Evolutionary conservation across 495 filamentous ascomycete genomes (phyloP), one percentile per base, ranked within the genome.

Genomic region (Penicillium malachiteum): DNA sequence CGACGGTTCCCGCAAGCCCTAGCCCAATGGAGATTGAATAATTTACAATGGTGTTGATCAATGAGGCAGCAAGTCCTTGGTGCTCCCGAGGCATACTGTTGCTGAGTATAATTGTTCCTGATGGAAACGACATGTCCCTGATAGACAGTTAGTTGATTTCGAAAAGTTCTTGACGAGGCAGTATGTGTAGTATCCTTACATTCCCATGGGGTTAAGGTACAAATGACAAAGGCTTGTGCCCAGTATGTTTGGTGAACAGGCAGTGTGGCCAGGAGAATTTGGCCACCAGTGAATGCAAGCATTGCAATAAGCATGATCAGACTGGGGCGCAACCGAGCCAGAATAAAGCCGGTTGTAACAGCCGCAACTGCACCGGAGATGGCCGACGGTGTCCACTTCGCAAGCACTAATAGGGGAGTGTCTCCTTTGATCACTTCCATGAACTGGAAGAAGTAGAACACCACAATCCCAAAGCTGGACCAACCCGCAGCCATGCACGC

Each of bases 101-200:
- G 18, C 51, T 58, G 17, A 74, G 33, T 33, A 70, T 61, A 8
- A 70, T 42, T 9, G 62, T 68, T 6, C 52, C 65, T 5, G 67
- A 75, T 1, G 84, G 84, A 58, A 88, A 87, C 0, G 70, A 76
- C 63, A 85, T 80, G 60, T 89, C 84, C 78, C 86, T 87, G 1
- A 82, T 86, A 46, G 75, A 83, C 1, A 26, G 21, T 26, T 26
- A 26, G 21, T 26, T 26, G 1, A 26, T 26, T 26, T 26, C 21
- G 2, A 26, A 26, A 26, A 26, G 1, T 4, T 2, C 2, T 26
- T 26, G 21, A 26, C 21, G 4, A 26, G 21, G 4, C 21, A 26
- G 21, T 26, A 4, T 26, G 21, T 1, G 2, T 26, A 1, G 21
- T 26, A 26, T 26, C 2, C 21, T 26, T 26, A 26, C 21, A 26